Base-by-base conservation (phyloP, 2,329 filamentous ascomycete genomes). In the Botrytis medusae region DNA sequence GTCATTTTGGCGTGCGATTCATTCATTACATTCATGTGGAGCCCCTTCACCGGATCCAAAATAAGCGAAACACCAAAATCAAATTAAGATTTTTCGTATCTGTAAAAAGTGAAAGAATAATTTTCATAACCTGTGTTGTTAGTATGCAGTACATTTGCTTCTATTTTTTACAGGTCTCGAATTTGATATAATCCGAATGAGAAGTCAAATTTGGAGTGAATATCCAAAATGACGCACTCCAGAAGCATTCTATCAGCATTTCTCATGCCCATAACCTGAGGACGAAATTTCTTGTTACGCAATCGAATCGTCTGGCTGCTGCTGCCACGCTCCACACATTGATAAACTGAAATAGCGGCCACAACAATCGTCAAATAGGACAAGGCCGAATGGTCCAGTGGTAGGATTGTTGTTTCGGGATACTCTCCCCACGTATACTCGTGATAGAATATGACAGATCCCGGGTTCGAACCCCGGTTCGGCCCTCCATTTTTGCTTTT, bases 311-410 rank as follows among this genome's bases (percentile, higher is more conserved):
- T 3, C 4, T 1, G 8, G 3, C 4, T 0, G 14, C 9, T 29
- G 18, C 37, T 18, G 3, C 14, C 12, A 4, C 0, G 1, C 4
- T n/a, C 22, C 22, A 42, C 12, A 6, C 1, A 0, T 2, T n/a
- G 0, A 51, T 67, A 37, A 20, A 14, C 0, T 2, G 1, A n/a
- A 20, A 67, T 29, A 51, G 8, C 2, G 0, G 5, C 0, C 3
- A 0, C 2, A n/a, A n/a, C 1, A 40, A 1, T 0, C 32, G 34
- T n/a, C 29, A 37, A 51, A 1, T 5, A 16, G 1, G 1, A n/a
- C 0, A 2, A 54, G 63, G 63, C 63, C 63, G 4, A 4, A 12
- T 67, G 63, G 63, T 67, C 63, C 10, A 67, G 63, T 67, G 4
- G 63, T 51, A 67, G 10, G 63, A 67, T 67, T 67, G 63, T 7